Conservation (phyloP, 108 stramenopile species). For the Nannochloropsis granulata region DNA sequence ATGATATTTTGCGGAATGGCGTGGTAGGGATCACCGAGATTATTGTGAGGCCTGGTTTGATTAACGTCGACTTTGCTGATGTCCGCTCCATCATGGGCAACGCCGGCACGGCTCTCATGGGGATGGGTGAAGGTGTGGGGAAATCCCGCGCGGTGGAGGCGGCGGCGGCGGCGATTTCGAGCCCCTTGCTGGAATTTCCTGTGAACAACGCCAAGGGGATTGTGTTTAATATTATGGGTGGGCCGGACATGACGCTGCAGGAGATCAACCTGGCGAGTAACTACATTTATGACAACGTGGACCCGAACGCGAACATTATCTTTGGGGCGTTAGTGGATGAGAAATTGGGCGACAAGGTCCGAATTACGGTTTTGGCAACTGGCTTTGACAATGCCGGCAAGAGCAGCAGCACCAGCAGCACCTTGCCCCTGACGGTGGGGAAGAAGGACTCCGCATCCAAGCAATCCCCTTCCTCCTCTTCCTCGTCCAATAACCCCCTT, state of each 20-base stretch:
- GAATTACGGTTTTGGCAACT: slow-evolving; percentile 76
- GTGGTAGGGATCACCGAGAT: slow-evolving; percentile 81
- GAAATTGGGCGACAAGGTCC: slow-evolving; percentile 58
- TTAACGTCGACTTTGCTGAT: slow-evolving; percentile 87
- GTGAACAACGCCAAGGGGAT: slow-evolving; percentile 73
- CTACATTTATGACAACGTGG: slow-evolving; percentile 75
- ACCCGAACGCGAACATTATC: slow-evolving; percentile 84
- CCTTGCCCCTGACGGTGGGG: neutral
- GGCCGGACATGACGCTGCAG: slow-evolving; percentile 62
- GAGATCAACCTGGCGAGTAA: slow-evolving; percentile 67
- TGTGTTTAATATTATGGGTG: slow-evolving; percentile 78
- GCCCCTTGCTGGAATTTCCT: slow-evolving; percentile 66
- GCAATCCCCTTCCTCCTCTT: neutral
- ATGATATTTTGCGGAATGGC: slow-evolving; percentile 67
- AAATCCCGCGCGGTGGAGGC: slow-evolving; percentile 70
- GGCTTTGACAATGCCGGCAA: slow-evolving; percentile 46
- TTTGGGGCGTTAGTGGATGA: slow-evolving; percentile 80
- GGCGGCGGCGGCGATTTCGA: slow-evolving; percentile 67
- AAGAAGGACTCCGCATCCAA: neutral
- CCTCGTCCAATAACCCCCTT: neutral
- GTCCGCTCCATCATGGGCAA: slow-evolving; percentile 70
- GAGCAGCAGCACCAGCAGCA: neutral
- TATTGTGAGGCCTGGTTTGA: slow-evolving; percentile 68
- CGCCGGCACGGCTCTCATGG: slow-evolving; percentile 79
- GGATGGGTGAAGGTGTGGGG: slow-evolving; percentile 63